Conservation (phyloP, 2,329 filamentous ascomycete genomes). For the Calonectria multiphialidica region DNA sequence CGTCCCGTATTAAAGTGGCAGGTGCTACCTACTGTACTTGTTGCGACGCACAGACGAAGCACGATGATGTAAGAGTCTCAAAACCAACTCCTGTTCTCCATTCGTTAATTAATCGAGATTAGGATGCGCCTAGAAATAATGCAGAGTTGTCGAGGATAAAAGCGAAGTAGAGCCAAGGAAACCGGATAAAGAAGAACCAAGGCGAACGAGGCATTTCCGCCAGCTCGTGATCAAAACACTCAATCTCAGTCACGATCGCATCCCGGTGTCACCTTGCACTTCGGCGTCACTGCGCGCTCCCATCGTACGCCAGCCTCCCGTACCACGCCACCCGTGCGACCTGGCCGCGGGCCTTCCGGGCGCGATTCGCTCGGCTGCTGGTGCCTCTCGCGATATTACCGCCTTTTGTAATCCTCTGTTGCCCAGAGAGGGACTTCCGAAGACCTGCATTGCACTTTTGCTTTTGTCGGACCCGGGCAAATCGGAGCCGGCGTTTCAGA, state of each 20-base stretch:
- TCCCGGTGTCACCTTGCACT: not conserved
- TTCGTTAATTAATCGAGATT: slow-evolving; percentile 5
- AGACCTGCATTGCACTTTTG: not conserved
- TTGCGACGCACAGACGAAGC: slow-evolving; percentile 2
- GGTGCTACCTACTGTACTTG: slow-evolving; percentile 1
- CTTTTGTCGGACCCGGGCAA: slow-evolving; percentile 10
- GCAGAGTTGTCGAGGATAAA: not conserved
- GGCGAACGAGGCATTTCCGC: not conserved
- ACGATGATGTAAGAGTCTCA: slow-evolving; percentile 6
- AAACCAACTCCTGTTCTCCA: slow-evolving; percentile 4
- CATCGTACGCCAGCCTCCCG: not conserved
- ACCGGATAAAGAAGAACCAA: not conserved
- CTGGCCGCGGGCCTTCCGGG: not conserved
- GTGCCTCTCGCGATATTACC: slow-evolving; percentile 7
- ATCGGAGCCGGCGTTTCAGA: slow-evolving; percentile 1
- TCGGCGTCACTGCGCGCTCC: not conserved
- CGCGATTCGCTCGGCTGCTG: slow-evolving; percentile 22
- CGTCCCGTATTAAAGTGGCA: slow-evolving; percentile 8
- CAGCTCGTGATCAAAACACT: not conserved
- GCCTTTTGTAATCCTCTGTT: slow-evolving; percentile 1
- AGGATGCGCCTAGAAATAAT: not conserved
- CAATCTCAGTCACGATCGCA: slow-evolving; percentile 3
- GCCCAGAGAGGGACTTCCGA: not conserved
- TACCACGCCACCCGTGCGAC: not conserved
- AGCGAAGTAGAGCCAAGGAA: not conserved